Percentiles rank a stretch among this genome's conserved stretches.
Evolutionary conservation across 2,329 filamentous ascomycete species (phyloP).

Genomic region (Aspergillus proliferans): DNA sequence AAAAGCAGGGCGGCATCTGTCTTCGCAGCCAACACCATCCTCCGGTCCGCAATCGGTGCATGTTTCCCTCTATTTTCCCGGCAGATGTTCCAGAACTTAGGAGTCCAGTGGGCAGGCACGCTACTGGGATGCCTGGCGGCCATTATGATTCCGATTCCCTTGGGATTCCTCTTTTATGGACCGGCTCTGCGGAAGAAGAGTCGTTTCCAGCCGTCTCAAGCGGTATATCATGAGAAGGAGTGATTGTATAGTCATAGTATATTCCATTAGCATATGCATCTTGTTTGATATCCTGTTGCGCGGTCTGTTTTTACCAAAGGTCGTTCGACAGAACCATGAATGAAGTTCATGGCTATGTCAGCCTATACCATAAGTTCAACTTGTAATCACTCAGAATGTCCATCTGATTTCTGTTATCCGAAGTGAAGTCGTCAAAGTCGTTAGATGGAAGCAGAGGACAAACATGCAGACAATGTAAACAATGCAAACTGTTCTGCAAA

Average conservation of each 20-base stretch:
- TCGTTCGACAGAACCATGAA: too few species aligned
- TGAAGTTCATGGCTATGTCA: too few species aligned
- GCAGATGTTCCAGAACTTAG: conserved; percentile 33
- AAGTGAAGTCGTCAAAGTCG: too few species aligned
- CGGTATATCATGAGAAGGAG: too few species aligned
- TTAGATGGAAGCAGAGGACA: too few species aligned
- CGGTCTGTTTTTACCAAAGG: too few species aligned
- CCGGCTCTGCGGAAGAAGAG: conserved; percentile 23
- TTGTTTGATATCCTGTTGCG: too few species aligned
- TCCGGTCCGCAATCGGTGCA: conserved; percentile 30
- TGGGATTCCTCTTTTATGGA: conserved; percentile 27
- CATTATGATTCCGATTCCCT: conserved; percentile 35
- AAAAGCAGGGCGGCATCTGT: conserved; percentile 29
- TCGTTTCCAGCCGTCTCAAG: conserved; percentile 17
- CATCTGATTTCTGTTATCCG: too few species aligned
- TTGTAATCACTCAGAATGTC: too few species aligned
- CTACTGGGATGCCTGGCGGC: conserved; percentile 31
- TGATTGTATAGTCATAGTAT: too few species aligned
- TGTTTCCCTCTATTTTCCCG: conserved; percentile 32
- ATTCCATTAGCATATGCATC: too few species aligned
- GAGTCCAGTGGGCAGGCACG: conserved; percentile 34
- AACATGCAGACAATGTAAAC: neutral
- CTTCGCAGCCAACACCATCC: conserved; percentile 34
- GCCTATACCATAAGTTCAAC: too few species aligned
- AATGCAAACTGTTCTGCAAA: neutral